These are phyloP conservation scores for Rhodotorula sp. DNA, from an alignment of 1,284 basidiomycete genomes.

Conservation along the genomic window DNA sequence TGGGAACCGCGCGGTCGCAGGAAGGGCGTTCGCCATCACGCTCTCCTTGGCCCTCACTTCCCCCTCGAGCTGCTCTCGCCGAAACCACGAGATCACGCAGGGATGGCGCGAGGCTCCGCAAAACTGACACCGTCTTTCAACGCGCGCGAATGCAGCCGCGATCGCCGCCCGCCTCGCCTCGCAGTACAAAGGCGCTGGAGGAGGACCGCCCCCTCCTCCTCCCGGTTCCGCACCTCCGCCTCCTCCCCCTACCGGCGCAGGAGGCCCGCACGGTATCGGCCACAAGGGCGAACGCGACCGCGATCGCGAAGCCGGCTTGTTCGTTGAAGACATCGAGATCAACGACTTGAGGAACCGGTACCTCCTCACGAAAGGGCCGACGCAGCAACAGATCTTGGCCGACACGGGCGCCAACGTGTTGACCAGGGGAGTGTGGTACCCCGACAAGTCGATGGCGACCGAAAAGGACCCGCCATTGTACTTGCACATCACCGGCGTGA, in stretches of 20 bases:
- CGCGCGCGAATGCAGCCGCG: background rate
- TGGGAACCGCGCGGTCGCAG: background rate
- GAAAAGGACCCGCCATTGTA: conserved; percentile 92
- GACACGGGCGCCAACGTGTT: conserved; percentile 85
- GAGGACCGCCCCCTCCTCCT: conserved; percentile 3
- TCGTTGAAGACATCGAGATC: conserved; percentile 89
- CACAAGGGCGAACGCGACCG: conserved; percentile 7
- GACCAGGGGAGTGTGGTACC: conserved; percentile 92
- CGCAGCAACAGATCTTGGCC: conserved; percentile 79
- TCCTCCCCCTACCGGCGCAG: background rate
- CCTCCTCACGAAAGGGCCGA: conserved; percentile 87
- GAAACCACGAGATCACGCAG: no score
- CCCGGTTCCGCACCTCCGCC: conserved; percentile 5
- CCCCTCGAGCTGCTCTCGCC: conserved; percentile 1
- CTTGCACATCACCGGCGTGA: conserved; percentile 78
- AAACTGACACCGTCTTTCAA: background rate
- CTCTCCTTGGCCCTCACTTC: conserved; percentile 34
- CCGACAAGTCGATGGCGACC: conserved; percentile 80
- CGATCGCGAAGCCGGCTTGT: conserved; percentile 15
- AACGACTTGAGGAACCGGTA: conserved; percentile 96
- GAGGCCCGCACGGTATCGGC: background rate
- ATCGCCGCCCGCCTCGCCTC: conserved; percentile 17
- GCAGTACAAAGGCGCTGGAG: background rate
- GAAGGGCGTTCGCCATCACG: background rate
- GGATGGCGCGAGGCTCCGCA: no score